Conservation (phyloP, 768 basidiomycete genomes). For the Tulasnella sp. region DNA sequence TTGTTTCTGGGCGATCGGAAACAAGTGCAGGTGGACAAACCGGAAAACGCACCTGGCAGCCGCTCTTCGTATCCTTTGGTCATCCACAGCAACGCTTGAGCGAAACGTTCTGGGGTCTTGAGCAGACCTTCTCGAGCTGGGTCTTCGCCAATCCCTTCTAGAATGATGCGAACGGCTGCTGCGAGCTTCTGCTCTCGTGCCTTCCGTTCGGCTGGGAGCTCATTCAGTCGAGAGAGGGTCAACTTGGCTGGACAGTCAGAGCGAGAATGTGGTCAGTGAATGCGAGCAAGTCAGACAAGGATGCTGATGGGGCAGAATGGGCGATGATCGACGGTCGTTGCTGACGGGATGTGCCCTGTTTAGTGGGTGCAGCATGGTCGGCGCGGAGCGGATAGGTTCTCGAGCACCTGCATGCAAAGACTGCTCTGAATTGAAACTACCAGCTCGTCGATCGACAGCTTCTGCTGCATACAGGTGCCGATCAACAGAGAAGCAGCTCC, state of each 20-base stretch:
- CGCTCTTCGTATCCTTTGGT: conserved; percentile 97
- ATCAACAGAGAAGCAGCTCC: not conserved
- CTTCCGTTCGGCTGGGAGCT: conserved; percentile 58
- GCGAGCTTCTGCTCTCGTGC: conserved; percentile 68
- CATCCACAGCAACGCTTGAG: conserved; percentile 98
- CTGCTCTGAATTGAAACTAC: not conserved
- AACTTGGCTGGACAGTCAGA: conserved; percentile 56
- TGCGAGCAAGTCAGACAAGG: no score
- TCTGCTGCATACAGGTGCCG: no score
- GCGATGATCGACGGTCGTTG: not conserved
- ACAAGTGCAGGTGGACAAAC: not conserved
- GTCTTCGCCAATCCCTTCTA: conserved; percentile 98
- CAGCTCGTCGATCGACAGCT: not conserved
- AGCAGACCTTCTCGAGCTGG: conserved; percentile 88
- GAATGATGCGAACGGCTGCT: conserved; percentile 75
- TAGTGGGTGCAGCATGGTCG: not conserved
- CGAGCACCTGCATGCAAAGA: not conserved
- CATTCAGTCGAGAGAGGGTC: conserved; percentile 72
- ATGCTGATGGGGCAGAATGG: not conserved
- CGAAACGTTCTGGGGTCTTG: conserved; percentile 89
- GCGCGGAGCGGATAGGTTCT: not conserved
- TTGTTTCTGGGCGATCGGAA: not conserved
- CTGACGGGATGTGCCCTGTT: not conserved
- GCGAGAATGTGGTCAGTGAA: not conserved
- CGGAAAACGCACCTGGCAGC: conserved; percentile 53